Percentiles rank a stretch among this genome's conserved stretches.
phyloP scores from a whole-genome alignment of 1,284 basidiomycete genomes.

The Agaricales sp. region DNA sequence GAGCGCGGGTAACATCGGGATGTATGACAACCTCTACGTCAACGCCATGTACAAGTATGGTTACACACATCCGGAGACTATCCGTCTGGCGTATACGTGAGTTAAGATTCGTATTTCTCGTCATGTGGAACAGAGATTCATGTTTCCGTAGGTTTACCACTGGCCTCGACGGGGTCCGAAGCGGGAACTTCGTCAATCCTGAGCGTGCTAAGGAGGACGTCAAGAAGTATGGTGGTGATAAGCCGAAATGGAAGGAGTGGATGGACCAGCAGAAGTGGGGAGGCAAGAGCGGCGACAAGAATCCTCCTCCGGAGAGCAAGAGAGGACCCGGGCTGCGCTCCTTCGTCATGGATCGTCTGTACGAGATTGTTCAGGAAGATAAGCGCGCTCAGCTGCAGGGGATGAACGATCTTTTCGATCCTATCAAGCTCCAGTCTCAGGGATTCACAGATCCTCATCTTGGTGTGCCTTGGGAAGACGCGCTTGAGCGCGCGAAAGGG shows the following conservation, averaged over 20 bases:
- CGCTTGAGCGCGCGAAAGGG: neutral
- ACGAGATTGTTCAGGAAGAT: conserved; percentile 16
- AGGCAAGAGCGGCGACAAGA: conserved; percentile 13
- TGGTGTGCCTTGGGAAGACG: neutral
- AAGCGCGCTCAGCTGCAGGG: conserved; percentile 7
- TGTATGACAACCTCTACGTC: conserved; percentile 49
- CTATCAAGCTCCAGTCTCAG: neutral
- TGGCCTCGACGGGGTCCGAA: conserved; percentile 49
- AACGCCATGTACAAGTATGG: conserved; percentile 39
- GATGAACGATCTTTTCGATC: neutral
- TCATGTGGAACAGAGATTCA: neutral
- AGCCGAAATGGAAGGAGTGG: conserved; percentile 29
- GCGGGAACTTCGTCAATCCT: conserved; percentile 36
- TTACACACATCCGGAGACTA: conserved; percentile 35
- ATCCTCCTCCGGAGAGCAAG: conserved; percentile 9
- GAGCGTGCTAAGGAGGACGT: conserved; percentile 20
- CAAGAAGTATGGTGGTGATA: conserved; percentile 18
- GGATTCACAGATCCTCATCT: neutral
- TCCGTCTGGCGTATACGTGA: conserved; percentile 50
- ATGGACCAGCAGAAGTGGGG: conserved; percentile 12
- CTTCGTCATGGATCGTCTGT: conserved; percentile 44
- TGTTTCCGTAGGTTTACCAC: conserved; percentile 41
- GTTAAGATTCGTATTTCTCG: conserved; percentile 13
- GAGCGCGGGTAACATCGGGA: conserved; percentile 38
- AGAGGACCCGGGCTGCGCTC: conserved; percentile 12